Base-by-base conservation (phyloP, 1,284 basidiomycete species). In the Phellinidium pouzarii region DNA sequence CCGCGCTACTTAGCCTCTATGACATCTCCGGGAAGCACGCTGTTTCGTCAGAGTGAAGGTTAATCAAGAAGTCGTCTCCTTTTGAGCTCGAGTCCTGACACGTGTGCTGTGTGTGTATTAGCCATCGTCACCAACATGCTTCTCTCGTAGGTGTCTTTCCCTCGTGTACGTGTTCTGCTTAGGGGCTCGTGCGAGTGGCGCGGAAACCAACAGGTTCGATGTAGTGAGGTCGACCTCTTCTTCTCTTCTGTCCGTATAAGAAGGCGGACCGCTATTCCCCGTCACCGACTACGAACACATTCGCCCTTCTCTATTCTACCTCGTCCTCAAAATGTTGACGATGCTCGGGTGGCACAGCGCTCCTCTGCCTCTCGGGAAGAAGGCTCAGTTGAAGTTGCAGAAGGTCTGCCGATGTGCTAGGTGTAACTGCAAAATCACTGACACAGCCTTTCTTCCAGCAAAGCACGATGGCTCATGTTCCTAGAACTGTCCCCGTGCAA, bases 271-370 rank as follows among this genome's bases (percentile, higher is more conserved):
- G 23, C 19, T 37, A 29, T 17, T 46, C n/a, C 34, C 47, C 44
- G 26, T 50, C 36, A 37, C 14, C 20, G 34, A 34, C 29, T 29
- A 54, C 49, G 48, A 48, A 34, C 41, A 8, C 47, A 12, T 38
- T 27, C 22, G 11, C 40, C 53, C 47, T 45, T 44, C 9, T n/a
- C 36, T 43, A 31, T 11, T 27, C 45, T 8, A 45, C 41, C 43
- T 7, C 44, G 27, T 27, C 36, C 27, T 27, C 31, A 41, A 48
- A 34, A 56, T 56, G 54, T 26, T 56, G 44, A 37, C 50, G 38
- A 56, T 49, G 50, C 50, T 56, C 22, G 38, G 54, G 17, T 56
- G 50, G 50, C 44, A 50, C 19, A 52, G 36, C n/a, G 40, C 26
- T 9, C 50, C 50, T 19, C 12, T 48, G 14, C 54, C 50, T n/a